Evolutionary conservation across 2,329 filamentous ascomycete genomes (phyloP).

Genomic region (Fusarium brachygibbosum): DNA sequence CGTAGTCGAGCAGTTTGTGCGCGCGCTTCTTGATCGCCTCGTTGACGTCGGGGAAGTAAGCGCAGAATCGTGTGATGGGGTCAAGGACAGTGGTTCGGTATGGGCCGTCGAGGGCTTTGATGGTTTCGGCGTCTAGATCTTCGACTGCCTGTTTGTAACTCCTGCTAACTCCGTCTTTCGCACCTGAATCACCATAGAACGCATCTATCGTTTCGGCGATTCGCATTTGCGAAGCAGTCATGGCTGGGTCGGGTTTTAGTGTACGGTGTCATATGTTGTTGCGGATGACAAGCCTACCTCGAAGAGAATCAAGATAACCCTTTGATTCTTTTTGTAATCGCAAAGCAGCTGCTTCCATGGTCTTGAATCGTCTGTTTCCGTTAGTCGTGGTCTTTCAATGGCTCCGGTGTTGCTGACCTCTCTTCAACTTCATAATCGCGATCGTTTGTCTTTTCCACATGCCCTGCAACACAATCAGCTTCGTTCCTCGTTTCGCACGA

Average conservation of each 20-base stretch:
- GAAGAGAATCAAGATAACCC: conserved; percentile 94
- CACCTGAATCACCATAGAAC: conserved; percentile 96
- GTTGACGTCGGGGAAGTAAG: conserved; percentile 99
- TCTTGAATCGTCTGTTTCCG: conserved; percentile 83
- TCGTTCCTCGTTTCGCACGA: no score
- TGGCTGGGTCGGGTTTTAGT: conserved; percentile 70
- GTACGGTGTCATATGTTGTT: neutral
- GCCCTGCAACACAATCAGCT: conserved; percentile 66
- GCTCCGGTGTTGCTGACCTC: conserved; percentile 65
- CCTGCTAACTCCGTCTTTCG: conserved; percentile 92
- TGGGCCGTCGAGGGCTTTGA: conserved; percentile 96
- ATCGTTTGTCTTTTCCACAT: conserved; percentile 98
- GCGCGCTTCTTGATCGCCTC: conserved; percentile 99
- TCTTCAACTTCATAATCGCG: conserved; percentile 99
- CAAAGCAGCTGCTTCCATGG: conserved; percentile 94
- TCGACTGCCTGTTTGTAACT: conserved; percentile 99
- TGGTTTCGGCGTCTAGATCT: conserved; percentile 96
- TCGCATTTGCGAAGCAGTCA: conserved; percentile 99
- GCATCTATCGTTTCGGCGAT: conserved; percentile 99
- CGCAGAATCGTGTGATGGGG: conserved; percentile 94
- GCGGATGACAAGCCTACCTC: conserved; percentile 67
- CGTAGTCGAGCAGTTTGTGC: conserved; percentile 98
- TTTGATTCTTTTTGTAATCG: conserved; percentile 98
- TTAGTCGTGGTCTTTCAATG: conserved; percentile 38
- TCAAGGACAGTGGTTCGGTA: conserved; percentile 95